These are phyloP conservation scores for Coemansia sp. DNA, from an alignment of 371 early-diverging fungal genomes.

Conservation along the genomic window DNA sequence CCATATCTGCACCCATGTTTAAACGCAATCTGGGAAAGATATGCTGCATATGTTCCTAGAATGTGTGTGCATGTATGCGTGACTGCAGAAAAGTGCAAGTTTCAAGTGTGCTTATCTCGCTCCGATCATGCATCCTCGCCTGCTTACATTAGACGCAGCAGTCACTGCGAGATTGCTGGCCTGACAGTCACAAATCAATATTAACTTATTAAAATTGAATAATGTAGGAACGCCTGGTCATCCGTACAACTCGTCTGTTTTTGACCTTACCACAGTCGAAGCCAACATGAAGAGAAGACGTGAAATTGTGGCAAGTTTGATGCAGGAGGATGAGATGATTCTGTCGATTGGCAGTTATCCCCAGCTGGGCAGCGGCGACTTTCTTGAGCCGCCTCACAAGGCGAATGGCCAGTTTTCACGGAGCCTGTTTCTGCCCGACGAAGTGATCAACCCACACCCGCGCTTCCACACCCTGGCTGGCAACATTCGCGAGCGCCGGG, in stretches of 20 bases:
- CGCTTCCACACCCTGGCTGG: conserved; percentile 92
- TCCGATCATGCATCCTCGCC: too few species aligned
- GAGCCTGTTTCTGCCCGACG: conserved; percentile 91
- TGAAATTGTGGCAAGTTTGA: conserved; percentile 61
- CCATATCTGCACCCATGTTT: background rate
- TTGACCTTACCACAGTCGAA: conserved; percentile 83
- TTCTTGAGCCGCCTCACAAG: conserved; percentile 68
- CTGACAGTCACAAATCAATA: too few species aligned
- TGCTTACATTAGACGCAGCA: too few species aligned
- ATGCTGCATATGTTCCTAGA: background rate
- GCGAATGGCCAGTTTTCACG: conserved; percentile 67
- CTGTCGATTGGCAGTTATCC: conserved; percentile 89
- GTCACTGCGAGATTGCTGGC: background rate
- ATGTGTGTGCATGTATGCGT: too few species aligned
- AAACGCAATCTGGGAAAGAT: too few species aligned
- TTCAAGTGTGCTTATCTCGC: too few species aligned
- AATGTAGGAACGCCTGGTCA: conserved; percentile 78
- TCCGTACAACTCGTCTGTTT: conserved; percentile 86
- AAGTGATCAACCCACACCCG: conserved; percentile 92
- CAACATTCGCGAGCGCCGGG: conserved; percentile 92
- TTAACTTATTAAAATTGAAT: background rate
- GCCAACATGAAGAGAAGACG: conserved; percentile 82
- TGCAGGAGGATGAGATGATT: conserved; percentile 72
- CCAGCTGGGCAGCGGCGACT: conserved; percentile 80
- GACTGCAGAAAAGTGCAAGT: too few species aligned